phyloP scores from a whole-genome alignment of 257 asterid genomes.

The Solanum pennellii region DNA sequence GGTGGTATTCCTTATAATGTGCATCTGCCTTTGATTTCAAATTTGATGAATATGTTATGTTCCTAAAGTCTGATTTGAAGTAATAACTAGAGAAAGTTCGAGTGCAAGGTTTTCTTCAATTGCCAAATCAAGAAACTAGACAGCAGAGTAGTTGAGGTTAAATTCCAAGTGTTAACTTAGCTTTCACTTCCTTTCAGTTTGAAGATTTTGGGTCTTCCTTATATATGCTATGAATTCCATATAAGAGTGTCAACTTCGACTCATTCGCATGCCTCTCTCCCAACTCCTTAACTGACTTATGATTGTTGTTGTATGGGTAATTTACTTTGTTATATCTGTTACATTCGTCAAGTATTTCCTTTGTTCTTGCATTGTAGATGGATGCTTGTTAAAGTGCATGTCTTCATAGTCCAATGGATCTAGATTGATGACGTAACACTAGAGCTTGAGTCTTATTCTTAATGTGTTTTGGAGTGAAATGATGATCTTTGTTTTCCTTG shows the following conservation, averaged over 20 bases:
- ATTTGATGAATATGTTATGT: not conserved
- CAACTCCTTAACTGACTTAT: not conserved
- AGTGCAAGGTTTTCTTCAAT: not conserved
- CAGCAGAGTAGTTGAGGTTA: not conserved
- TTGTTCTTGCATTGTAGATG: conserved; percentile 31
- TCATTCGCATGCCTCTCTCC: not conserved
- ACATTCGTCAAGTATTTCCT: conserved; percentile 1
- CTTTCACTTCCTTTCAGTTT: conserved; percentile 23
- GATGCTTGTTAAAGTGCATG: conserved; percentile 39
- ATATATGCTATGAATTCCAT: not conserved
- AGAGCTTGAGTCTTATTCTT: conserved; percentile 1
- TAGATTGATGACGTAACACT: conserved; percentile 6
- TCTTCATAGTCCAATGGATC: conserved; percentile 17
- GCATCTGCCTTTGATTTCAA: not conserved
- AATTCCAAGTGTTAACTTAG: not conserved
- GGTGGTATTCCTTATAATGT: not conserved
- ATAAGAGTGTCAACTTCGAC: not conserved
- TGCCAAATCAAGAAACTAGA: not conserved
- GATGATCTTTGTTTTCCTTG: not conserved
- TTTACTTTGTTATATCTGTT: not conserved
- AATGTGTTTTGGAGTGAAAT: not conserved
- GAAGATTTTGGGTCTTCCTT: conserved; percentile 20
- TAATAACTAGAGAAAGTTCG: not conserved
- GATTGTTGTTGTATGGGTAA: not conserved
- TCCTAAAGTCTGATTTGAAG: not conserved